Conservation (phyloP, 2,329 filamentous ascomycete species). For the Alternaria sp. region DNA sequence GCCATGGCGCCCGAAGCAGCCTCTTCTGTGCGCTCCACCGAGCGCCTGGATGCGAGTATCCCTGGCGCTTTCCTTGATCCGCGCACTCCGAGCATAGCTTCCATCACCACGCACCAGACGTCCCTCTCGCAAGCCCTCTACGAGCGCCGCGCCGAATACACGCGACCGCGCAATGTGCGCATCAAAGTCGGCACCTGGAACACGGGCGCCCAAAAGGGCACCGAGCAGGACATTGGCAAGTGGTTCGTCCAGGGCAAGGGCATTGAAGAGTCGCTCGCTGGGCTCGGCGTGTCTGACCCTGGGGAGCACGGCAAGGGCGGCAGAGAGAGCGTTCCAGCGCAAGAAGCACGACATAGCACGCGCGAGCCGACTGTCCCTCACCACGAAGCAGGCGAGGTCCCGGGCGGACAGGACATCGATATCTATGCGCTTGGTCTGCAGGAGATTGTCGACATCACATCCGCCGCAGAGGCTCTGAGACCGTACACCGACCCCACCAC, state of each 20-base stretch:
- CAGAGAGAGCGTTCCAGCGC: conserved; percentile 56
- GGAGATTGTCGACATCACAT: conserved; percentile 87
- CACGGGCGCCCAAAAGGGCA: conserved; percentile 82
- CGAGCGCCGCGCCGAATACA: conserved; percentile 80
- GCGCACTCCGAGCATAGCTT: conserved; percentile 30
- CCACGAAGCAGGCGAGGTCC: conserved; percentile 56
- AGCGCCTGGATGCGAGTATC: conserved; percentile 54
- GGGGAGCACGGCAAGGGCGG: conserved; percentile 44
- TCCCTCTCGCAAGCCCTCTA: conserved; percentile 67
- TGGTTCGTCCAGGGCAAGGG: conserved; percentile 89
- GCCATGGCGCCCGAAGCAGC: conserved; percentile 38
- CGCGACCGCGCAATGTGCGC: conserved; percentile 74
- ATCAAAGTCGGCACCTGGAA: conserved; percentile 98
- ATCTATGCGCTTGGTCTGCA: conserved; percentile 92
- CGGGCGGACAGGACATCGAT: conserved; percentile 74
- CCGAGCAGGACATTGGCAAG: conserved; percentile 83
- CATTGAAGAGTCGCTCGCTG: conserved; percentile 68
- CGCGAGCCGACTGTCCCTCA: conserved; percentile 56
- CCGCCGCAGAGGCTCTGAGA: conserved; percentile 78
- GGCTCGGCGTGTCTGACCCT: conserved; percentile 51
- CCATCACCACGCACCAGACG: conserved; percentile 53
- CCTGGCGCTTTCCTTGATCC: conserved; percentile 60
- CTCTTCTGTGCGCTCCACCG: conserved; percentile 36
- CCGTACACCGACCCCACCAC: conserved; percentile 76
- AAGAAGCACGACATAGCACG: conserved; percentile 57